These are phyloP conservation scores for Ogataea allantospora DNA, from an alignment of 805 yeast species.

Conservation along the genomic window DNA sequence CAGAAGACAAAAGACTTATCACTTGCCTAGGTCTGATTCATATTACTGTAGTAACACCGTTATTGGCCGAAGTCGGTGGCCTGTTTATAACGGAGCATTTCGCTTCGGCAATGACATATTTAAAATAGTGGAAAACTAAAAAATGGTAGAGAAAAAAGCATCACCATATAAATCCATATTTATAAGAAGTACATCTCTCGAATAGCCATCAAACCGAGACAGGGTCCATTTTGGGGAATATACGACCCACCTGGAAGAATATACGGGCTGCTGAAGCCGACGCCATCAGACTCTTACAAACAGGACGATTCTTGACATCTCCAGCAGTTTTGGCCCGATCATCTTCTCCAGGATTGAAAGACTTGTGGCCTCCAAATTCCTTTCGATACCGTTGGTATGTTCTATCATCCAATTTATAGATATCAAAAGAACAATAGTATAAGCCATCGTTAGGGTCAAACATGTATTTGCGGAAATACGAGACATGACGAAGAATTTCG, in stretches of 20 bases:
- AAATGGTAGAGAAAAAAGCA: too few species aligned
- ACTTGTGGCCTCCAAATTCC: conserved; percentile 55
- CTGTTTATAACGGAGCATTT: too few species aligned
- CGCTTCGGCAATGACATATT: too few species aligned
- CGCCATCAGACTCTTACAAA: conserved; percentile 50
- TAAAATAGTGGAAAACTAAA: too few species aligned
- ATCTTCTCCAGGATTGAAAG: conserved; percentile 47
- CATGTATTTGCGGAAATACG: conserved; percentile 54
- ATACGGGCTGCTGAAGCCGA: conserved; percentile 67
- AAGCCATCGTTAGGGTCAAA: conserved; percentile 58
- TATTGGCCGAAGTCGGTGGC: too few species aligned
- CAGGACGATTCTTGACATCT: conserved; percentile 29
- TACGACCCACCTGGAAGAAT: conserved; percentile 65
- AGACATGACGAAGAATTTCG: conserved; percentile 53
- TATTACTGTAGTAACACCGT: too few species aligned
- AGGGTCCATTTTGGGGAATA: conserved; percentile 39
- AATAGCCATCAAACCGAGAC: conserved; percentile 7
- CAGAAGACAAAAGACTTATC: neutral
- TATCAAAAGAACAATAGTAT: conserved; percentile 58
- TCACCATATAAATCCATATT: too few species aligned
- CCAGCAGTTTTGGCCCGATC: conserved; percentile 49
- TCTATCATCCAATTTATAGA: conserved; percentile 50
- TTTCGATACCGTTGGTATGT: conserved; percentile 48
- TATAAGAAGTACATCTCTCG: too few species aligned
- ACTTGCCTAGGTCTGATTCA: neutral